Percentiles rank a stretch among this genome's conserved stretches.
Evolutionary conservation across 73 alveolate genomes (phyloP).

Genomic region (Uronychia binucleata): DNA sequence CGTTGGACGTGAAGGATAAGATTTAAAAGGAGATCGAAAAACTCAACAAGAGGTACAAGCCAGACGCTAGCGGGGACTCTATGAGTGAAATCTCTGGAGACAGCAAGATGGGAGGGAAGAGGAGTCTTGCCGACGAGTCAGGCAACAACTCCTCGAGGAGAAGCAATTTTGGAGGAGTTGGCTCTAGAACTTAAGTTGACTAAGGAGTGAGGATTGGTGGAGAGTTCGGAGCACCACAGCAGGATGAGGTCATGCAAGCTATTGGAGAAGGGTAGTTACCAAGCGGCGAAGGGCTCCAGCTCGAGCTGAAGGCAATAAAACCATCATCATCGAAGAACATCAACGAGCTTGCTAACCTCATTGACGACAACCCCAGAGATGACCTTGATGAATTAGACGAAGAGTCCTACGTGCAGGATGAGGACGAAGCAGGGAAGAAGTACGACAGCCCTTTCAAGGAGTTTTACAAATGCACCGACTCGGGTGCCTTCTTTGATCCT

Average conservation of each 20-base stretch:
- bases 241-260: neutral
- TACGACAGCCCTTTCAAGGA: slow-evolving; percentile 63
- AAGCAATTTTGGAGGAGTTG: neutral
- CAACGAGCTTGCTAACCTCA: slow-evolving; percentile 28
- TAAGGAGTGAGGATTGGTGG: neutral
- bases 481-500: slow-evolving; percentile 55
- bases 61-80: neutral
- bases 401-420: slow-evolving; percentile 42
- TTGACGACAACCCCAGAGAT: slow-evolving; percentile 28
- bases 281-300: slow-evolving; percentile 1
- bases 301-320: neutral
- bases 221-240: too few species aligned
- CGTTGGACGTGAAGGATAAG: slow-evolving; percentile 10
- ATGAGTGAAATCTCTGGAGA: neutral
- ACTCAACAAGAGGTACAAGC: slow-evolving; percentile 1
- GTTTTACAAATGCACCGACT: slow-evolving; percentile 16
- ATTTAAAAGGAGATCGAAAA: slow-evolving; percentile 9
- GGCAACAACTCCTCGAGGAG: neutral
- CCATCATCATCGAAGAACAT: slow-evolving; percentile 30
- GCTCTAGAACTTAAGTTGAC: neutral
- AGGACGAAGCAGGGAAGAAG: slow-evolving; percentile 45
- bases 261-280: neutral
- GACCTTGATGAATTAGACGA: slow-evolving; percentile 40
- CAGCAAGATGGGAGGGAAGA: neutral
- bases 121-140: neutral